Conservation (phyloP, 495 filamentous ascomycete species). For the Lophium mytilinum region DNA sequence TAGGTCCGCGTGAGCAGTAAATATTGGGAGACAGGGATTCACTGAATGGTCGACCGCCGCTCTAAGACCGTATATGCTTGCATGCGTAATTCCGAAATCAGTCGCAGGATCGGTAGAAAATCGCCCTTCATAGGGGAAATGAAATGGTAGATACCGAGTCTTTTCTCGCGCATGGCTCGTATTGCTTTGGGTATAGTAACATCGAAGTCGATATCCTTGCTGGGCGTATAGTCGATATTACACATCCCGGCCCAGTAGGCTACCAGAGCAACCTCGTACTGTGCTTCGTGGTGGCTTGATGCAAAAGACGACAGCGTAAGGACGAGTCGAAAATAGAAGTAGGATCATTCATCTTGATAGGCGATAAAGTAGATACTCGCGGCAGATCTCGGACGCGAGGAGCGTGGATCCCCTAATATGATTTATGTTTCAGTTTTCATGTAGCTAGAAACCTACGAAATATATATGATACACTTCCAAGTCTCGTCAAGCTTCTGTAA, state of each 20-base stretch:
- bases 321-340: background rate
- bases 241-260: constrained; percentile 1
- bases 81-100: background rate
- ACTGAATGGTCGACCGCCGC: background rate
- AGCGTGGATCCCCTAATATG: too few species aligned
- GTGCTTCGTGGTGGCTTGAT: background rate
- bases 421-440: too few species aligned
- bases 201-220: background rate
- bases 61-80: background rate
- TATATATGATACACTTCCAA: too few species aligned
- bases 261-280: constrained; percentile 1
- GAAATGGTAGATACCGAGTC: background rate
- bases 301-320: background rate
- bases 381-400: too few species aligned
- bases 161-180: background rate
- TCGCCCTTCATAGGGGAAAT: background rate
- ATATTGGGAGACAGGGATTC: background rate
- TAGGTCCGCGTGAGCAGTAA: background rate
- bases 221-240: background rate
- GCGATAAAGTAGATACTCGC: too few species aligned
- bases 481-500: too few species aligned
- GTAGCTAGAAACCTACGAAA: too few species aligned
- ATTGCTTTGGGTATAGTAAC: background rate
- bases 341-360: background rate
- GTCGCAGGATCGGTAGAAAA: background rate